A percentile compares a stretch with the other conserved stretches of the same genome.
Conservation (phyloP, 1,284 basidiomycete genomes). For the Trichosporon coremiiforme region DNA sequence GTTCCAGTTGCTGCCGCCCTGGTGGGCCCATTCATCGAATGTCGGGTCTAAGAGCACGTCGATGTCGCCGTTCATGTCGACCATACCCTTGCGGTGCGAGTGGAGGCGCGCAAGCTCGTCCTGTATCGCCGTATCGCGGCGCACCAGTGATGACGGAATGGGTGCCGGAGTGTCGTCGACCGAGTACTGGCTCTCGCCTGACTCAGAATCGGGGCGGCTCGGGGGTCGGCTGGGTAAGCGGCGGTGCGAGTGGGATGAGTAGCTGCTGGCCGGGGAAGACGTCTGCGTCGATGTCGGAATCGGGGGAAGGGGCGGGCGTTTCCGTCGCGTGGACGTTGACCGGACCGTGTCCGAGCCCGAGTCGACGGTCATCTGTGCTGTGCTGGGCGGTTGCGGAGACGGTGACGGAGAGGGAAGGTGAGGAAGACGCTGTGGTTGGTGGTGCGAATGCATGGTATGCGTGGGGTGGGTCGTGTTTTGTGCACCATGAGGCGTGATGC, state of each 20-base stretch:
- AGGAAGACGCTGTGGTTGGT: background rate
- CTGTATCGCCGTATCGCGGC: constrained; percentile 6
- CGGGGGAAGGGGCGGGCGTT: constrained; percentile 14
- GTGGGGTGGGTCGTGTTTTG: constrained; percentile 11
- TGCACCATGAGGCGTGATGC: constrained; percentile 18
- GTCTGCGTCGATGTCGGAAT: constrained; percentile 11
- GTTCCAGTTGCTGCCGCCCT: constrained; percentile 21
- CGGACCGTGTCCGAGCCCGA: constrained; percentile 19
- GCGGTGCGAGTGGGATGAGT: background rate
- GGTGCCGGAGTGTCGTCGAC: constrained; percentile 23
- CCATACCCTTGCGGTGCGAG: constrained; percentile 20
- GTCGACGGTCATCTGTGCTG: constrained; percentile 5
- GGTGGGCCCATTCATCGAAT: constrained; percentile 28
- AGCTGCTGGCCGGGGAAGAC: constrained; percentile 14
- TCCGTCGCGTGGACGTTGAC: constrained; percentile 2
- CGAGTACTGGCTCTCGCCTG: constrained; percentile 33
- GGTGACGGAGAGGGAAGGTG: constrained; percentile 3
- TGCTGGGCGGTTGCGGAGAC: background rate
- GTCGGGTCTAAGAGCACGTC: constrained; percentile 25
- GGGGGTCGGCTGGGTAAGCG: constrained; percentile 12
- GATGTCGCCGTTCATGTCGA: constrained; percentile 28
- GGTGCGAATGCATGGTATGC: constrained; percentile 9
- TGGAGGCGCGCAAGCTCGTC: constrained; percentile 1
- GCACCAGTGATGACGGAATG: background rate
- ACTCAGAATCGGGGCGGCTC: constrained; percentile 21